phyloP scores from a whole-genome alignment of 768 basidiomycete genomes.

The Tulasnella sp. region DNA sequence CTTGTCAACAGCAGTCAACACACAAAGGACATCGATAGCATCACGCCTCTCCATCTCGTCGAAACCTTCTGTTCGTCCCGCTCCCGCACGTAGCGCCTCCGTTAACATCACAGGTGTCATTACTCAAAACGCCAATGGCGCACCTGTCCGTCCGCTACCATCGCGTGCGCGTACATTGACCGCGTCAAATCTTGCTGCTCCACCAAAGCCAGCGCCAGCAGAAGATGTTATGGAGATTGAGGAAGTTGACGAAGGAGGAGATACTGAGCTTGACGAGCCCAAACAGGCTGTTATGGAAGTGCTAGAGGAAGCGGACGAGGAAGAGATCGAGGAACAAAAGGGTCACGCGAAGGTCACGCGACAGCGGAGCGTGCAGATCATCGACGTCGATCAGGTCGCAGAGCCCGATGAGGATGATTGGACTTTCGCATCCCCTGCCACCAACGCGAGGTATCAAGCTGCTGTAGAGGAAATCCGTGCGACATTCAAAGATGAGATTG shows the following conservation, averaged over 20 bases:
- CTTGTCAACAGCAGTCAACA: not conserved
- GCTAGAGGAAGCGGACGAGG: slow-evolving; percentile 33
- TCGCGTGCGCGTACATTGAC: not conserved
- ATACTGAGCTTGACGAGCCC: slow-evolving; percentile 28
- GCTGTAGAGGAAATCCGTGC: slow-evolving; percentile 57
- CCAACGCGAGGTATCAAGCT: slow-evolving; percentile 43
- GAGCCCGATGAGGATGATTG: slow-evolving; percentile 26
- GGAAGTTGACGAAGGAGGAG: slow-evolving; percentile 32
- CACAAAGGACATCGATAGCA: not conserved
- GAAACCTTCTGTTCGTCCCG: slow-evolving; percentile 5
- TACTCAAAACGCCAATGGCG: slow-evolving; percentile 26
- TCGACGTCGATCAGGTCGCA: slow-evolving; percentile 43
- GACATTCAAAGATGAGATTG: slow-evolving; percentile 58
- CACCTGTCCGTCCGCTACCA: slow-evolving; percentile 29
- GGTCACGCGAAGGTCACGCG: slow-evolving; percentile 20
- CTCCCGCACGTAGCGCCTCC: slow-evolving; percentile 5
- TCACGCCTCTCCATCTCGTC: slow-evolving; percentile 1
- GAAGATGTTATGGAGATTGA: slow-evolving; percentile 18
- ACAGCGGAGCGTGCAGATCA: slow-evolving; percentile 27
- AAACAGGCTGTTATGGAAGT: slow-evolving; percentile 22
- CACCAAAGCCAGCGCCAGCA: not conserved
- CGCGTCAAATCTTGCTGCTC: not conserved
- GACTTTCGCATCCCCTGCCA: slow-evolving; percentile 22
- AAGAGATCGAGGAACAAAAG: slow-evolving; percentile 31
- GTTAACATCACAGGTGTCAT: slow-evolving; percentile 4